Conservation (phyloP, 805 yeast genomes). For the Ogataea philodendri region DNA sequence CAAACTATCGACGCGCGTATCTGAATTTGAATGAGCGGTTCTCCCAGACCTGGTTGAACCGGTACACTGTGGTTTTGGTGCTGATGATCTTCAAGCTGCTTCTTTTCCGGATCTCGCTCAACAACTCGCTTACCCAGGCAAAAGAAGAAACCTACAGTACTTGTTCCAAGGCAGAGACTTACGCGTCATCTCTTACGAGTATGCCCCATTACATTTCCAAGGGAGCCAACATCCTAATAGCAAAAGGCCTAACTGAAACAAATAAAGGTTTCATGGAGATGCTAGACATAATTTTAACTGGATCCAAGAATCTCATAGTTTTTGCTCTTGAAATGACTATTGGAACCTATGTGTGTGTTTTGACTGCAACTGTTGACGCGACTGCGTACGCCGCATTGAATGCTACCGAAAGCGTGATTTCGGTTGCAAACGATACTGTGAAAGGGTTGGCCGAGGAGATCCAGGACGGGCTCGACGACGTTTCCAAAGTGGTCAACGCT, state of each 20-base stretch:
- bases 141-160: conserved; percentile 38
- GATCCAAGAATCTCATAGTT: conserved; percentile 54
- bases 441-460: conserved; percentile 54
- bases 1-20: conserved; percentile 35
- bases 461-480: conserved; percentile 60
- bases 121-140: conserved; percentile 41
- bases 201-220: conserved; percentile 57
- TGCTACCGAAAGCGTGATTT: conserved; percentile 62
- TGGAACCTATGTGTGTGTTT: conserved; percentile 85
- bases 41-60: conserved; percentile 67
- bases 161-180: conserved; percentile 48
- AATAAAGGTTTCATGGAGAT: conserved; percentile 45
- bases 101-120: conserved; percentile 52
- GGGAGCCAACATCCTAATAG: conserved; percentile 52
- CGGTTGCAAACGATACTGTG: conserved; percentile 60
- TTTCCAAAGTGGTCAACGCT: conserved; percentile 57
- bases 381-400: conserved; percentile 70
- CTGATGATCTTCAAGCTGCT: conserved; percentile 59
- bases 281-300: conserved; percentile 49
- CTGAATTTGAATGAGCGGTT: conserved; percentile 51
- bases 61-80: conserved; percentile 53
- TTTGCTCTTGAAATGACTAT: conserved; percentile 70
- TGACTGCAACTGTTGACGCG: conserved; percentile 72
- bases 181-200: conserved; percentile 34
- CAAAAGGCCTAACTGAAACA: conserved; percentile 45